Evolutionary conservation across 169 alveolate species (phyloP).

Genomic region (Plasmodium reichenowi): DNA sequence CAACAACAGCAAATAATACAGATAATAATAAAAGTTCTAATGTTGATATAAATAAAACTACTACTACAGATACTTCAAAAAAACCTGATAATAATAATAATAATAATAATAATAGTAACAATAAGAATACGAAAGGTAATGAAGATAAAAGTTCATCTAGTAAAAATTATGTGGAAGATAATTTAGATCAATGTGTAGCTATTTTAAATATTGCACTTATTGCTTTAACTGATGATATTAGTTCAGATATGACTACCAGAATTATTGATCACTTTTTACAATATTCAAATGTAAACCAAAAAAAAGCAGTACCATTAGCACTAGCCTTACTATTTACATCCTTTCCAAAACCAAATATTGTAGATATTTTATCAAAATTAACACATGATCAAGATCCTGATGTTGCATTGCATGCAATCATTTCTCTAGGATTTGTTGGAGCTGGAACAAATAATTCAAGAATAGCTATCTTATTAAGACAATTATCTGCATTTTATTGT

Average conservation of each 20-base stretch:
- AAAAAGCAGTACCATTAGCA: conserved; percentile 98
- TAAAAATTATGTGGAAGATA: conserved; percentile 78
- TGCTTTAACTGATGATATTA: conserved; percentile 96
- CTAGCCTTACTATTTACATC: conserved; percentile 96
- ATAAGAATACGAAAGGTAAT: conserved; percentile 4
- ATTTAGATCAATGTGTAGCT: conserved; percentile 88
- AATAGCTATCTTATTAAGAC: conserved; percentile 96
- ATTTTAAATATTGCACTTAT: conserved; percentile 95
- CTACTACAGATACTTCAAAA: conserved; percentile 25
- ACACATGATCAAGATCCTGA: conserved; percentile 98
- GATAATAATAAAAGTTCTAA: conserved; percentile 3
- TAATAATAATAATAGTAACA: background rate
- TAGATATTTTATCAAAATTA: conserved; percentile 92
- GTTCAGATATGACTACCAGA: conserved; percentile 93
- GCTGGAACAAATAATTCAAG: conserved; percentile 97
- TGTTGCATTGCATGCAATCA: conserved; percentile 95
- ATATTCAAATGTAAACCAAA: conserved; percentile 84
- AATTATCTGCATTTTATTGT: conserved; percentile 95
- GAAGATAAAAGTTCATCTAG: conserved; percentile 37
- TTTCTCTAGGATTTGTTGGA: conserved; percentile 97
- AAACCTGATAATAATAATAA: background rate
- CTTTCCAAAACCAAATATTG: conserved; percentile 94
- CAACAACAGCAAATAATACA: conserved; percentile 41
- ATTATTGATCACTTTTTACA: conserved; percentile 84
- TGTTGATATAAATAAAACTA: conserved; percentile 10